A percentile compares a stretch with the other conserved stretches of the same genome.
Evolutionary conservation across 2,329 filamentous ascomycete species (phyloP).

Genomic region (Diaporthe batatas): DNA sequence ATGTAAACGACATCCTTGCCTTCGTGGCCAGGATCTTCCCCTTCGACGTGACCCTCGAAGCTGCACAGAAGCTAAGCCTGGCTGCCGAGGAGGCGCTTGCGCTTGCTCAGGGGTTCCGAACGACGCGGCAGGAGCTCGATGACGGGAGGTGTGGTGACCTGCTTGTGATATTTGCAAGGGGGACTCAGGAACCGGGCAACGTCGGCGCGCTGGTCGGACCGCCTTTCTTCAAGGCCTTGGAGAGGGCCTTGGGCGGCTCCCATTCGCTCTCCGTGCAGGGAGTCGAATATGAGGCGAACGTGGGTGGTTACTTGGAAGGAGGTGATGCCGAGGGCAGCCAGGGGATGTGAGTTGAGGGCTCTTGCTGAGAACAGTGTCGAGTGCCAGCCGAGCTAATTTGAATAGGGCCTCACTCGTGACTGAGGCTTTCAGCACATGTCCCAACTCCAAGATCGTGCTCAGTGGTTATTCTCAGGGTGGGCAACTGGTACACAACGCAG

Average conservation of each 20-base stretch:
- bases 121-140: slow-evolving; percentile 36
- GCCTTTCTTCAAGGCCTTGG: slow-evolving; percentile 45
- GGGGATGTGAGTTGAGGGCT: slow-evolving; percentile 31
- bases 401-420: slow-evolving; percentile 51
- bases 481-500: slow-evolving; percentile 49
- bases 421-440: slow-evolving; percentile 52
- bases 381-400: not conserved
- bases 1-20: slow-evolving; percentile 33
- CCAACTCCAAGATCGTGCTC: slow-evolving; percentile 57
- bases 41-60: slow-evolving; percentile 11
- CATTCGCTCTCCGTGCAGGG: slow-evolving; percentile 46
- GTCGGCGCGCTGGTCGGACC: slow-evolving; percentile 47
- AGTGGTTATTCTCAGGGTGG: slow-evolving; percentile 54
- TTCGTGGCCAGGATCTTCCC: slow-evolving; percentile 33
- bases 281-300: slow-evolving; percentile 46
- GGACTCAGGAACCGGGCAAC: slow-evolving; percentile 48
- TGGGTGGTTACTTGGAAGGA: slow-evolving; percentile 45
- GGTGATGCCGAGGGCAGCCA: slow-evolving; percentile 44
- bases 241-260: slow-evolving; percentile 38
- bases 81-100: slow-evolving; percentile 30
- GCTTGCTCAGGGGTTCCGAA: slow-evolving; percentile 7
- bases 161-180: slow-evolving; percentile 48
- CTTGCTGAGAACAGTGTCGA: accelerated
- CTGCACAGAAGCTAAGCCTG: not conserved
- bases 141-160: slow-evolving; percentile 42